phyloP scores from a whole-genome alignment of 2,329 filamentous ascomycete genomes.

The Arthrobotrys sinensis region DNA sequence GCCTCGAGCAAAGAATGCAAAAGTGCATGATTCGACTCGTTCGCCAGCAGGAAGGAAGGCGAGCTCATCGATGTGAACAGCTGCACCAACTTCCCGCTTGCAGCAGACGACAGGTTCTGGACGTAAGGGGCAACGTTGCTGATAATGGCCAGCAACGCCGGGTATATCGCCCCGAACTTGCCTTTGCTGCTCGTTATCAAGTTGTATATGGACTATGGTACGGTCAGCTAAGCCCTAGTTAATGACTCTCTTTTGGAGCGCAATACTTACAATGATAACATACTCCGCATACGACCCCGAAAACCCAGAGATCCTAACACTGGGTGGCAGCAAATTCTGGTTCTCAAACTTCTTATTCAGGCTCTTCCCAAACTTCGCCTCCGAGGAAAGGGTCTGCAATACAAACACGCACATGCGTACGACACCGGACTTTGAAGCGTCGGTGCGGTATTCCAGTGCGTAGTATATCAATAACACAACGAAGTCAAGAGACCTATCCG shows the following conservation, averaged over 20 bases:
- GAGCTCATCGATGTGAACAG: conserved; percentile 93
- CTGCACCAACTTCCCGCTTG: conserved; percentile 86
- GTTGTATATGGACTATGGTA: conserved; percentile 84
- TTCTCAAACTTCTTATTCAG: conserved; percentile 90
- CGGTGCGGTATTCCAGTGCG: conserved; percentile 87
- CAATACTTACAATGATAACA: conserved; percentile 81
- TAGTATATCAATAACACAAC: conserved; percentile 92
- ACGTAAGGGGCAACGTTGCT: conserved; percentile 92
- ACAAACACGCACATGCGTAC: conserved; percentile 98
- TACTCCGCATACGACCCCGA: conserved; percentile 93
- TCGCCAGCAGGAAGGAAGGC: conserved; percentile 90
- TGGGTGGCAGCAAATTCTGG: conserved; percentile 86
- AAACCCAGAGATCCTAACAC: conserved; percentile 87
- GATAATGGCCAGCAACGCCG: conserved; percentile 89
- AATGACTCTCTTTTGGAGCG: background rate
- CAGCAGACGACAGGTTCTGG: conserved; percentile 80
- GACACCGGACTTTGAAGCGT: conserved; percentile 88
- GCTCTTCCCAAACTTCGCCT: conserved; percentile 89
- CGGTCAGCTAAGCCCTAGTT: conserved; percentile 24
- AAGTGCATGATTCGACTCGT: conserved; percentile 88
- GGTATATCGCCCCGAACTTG: conserved; percentile 90
- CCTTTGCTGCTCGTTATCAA: conserved; percentile 93
- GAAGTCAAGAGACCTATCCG: conserved; percentile 92
- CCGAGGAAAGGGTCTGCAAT: conserved; percentile 92
- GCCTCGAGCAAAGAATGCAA: conserved; percentile 87